These are phyloP conservation scores for Penicillium sp. DNA, from an alignment of 2,329 filamentous ascomycete species.

Conservation along the genomic window DNA sequence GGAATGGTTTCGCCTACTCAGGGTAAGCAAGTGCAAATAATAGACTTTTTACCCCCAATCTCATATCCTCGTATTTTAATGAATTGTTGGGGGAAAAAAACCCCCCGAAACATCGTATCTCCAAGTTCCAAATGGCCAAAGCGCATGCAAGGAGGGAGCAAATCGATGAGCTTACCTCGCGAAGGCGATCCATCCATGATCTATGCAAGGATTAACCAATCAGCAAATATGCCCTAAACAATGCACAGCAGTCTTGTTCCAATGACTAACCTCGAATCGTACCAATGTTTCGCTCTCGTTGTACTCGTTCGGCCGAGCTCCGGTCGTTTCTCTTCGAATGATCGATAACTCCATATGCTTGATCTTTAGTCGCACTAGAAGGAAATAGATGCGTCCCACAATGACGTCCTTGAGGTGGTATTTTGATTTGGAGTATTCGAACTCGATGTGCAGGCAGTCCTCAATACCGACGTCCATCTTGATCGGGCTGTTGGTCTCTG, in stretches of 20 bases:
- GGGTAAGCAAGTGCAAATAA: constrained; percentile 26
- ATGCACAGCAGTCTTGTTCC: constrained; percentile 16
- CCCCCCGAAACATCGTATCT: background rate
- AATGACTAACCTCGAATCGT: constrained; percentile 76
- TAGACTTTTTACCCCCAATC: background rate
- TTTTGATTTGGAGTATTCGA: constrained; percentile 99
- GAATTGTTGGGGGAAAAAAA: too few relatives aligned
- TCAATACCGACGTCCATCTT: constrained; percentile 99
- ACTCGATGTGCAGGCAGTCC: constrained; percentile 98
- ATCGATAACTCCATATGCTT: constrained; percentile 99
- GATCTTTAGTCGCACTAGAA: constrained; percentile 96
- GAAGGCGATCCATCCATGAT: constrained; percentile 99
- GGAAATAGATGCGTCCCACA: constrained; percentile 96
- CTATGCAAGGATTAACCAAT: constrained; percentile 45
- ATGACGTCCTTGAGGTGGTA: constrained; percentile 99
- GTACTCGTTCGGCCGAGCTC: constrained; percentile 96
- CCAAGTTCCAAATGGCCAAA: background rate
- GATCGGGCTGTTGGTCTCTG: constrained; percentile 97
- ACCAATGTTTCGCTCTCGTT: constrained; percentile 99
- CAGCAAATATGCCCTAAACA: constrained; percentile 15
- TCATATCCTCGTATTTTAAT: background rate
- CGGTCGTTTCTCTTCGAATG: constrained; percentile 94
- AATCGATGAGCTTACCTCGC: constrained; percentile 65
- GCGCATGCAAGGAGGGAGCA: background rate
- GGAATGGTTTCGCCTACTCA: constrained; percentile 81